Conservation (phyloP, 352 stramenopile genomes). For the Globisporangium paroecandrum region DNA sequence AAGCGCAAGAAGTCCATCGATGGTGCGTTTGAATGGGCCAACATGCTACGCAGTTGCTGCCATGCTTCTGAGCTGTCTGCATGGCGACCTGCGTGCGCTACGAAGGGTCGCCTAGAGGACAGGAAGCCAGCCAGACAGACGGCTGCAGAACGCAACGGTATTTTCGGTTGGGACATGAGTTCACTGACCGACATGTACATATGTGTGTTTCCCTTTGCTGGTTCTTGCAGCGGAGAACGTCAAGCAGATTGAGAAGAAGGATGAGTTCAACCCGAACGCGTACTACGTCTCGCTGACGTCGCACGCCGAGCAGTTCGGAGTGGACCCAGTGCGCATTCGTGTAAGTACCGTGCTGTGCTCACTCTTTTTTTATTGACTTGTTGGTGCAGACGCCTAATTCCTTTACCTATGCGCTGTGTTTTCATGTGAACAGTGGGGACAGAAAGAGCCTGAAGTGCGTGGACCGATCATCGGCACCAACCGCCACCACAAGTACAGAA, state of each 20-base stretch:
- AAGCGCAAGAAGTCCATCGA: conserved; percentile 89
- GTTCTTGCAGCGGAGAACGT: conserved; percentile 58
- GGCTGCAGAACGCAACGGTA: not conserved
- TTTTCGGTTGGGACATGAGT: not conserved
- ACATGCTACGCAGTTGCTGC: not conserved
- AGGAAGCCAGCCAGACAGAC: not conserved
- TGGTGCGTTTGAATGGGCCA: conserved; percentile 30
- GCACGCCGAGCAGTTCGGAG: conserved; percentile 83
- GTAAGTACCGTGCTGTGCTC: conserved; percentile 28
- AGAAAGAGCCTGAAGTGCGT: conserved; percentile 87
- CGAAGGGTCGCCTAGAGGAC: not conserved
- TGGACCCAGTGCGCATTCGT: conserved; percentile 81
- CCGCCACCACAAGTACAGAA: conserved; percentile 94
- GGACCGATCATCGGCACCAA: conserved; percentile 96
- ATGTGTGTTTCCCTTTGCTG: not conserved
- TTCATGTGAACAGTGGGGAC: conserved; percentile 80
- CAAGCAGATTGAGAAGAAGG: conserved; percentile 78
- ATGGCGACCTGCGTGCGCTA: not conserved
- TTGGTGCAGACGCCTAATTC: not conserved
- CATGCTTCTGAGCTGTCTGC: conserved; percentile 2
- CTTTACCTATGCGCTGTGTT: not conserved
- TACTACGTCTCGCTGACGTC: conserved; percentile 88
- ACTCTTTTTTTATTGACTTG: not conserved
- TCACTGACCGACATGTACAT: not conserved
- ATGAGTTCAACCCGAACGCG: conserved; percentile 84